A percentile compares a stretch with the other conserved stretches of the same genome.
phyloP scores from a whole-genome alignment of 2,329 filamentous ascomycete species.

The Colletotrichum tabaci region DNA sequence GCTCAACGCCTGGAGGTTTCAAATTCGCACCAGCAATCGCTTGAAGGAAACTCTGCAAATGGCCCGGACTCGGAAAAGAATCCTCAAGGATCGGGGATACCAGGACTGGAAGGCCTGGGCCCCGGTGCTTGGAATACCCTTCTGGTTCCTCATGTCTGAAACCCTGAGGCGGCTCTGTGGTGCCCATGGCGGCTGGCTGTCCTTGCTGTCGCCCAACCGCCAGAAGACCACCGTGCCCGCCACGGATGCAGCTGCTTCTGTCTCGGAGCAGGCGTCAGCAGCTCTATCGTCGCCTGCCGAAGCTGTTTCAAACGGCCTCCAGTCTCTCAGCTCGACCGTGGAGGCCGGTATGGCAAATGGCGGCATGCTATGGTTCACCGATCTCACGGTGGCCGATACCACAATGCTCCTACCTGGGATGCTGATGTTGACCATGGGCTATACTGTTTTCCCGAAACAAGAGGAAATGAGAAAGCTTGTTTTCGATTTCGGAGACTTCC shows the following conservation, averaged over 20 bases:
- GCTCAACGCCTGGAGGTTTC: conserved; percentile 1
- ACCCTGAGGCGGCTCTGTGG: conserved; percentile 64
- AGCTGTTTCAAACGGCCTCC: conserved; percentile 39
- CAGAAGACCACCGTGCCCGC: background rate
- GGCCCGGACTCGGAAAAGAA: conserved; percentile 43
- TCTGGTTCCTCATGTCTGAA: conserved; percentile 68
- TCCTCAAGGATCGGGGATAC: conserved; percentile 58
- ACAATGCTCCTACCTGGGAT: conserved; percentile 60
- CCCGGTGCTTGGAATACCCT: conserved; percentile 58
- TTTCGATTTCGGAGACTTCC: conserved; percentile 4
- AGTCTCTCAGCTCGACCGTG: conserved; percentile 50
- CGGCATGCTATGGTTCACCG: conserved; percentile 69
- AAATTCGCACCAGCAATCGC: background rate
- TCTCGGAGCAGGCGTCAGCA: conserved; percentile 22
- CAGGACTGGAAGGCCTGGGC: conserved; percentile 64
- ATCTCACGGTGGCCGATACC: conserved; percentile 69
- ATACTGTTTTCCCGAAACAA: conserved; percentile 8
- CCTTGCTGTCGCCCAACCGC: conserved; percentile 10
- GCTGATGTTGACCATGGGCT: conserved; percentile 22
- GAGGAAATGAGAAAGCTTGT: conserved; percentile 9
- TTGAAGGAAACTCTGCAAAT: background rate
- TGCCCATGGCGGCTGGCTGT: conserved; percentile 55
- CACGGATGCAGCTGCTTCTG: conserved; percentile 17
- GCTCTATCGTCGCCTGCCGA: conserved; percentile 40
- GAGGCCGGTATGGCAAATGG: conserved; percentile 58